Percentiles rank a stretch among this genome's conserved stretches.
Evolutionary conservation across 140 eudicot genomes (phyloP).

Genomic region (Cichorium intybus): DNA sequence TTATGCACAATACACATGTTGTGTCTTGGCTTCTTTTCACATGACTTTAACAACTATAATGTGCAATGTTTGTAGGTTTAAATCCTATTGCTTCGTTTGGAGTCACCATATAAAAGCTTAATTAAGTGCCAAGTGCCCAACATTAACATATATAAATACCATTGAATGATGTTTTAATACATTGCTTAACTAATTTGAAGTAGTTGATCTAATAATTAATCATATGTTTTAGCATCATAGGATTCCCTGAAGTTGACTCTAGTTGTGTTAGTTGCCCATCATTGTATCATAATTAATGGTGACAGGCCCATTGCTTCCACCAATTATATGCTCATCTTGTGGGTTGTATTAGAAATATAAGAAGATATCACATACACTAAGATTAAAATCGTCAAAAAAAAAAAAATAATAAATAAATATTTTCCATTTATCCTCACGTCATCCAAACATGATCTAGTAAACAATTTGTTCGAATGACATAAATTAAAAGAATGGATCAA

Average conservation of each 20-base stretch:
- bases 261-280: slow-evolving; percentile 28
- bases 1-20: slow-evolving; percentile 34
- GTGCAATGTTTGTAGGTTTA: slow-evolving; percentile 31
- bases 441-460: background rate
- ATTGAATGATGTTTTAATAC: slow-evolving; percentile 21
- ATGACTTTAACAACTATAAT: slow-evolving; percentile 25
- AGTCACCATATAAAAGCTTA: slow-evolving; percentile 10
- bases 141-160: slow-evolving; percentile 22
- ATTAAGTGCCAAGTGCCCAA: slow-evolving; percentile 13
- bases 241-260: slow-evolving; percentile 30
- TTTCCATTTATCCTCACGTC: background rate
- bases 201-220: slow-evolving; percentile 13
- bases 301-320: slow-evolving; percentile 8
- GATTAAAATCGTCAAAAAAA: background rate
- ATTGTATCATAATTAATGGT: slow-evolving; percentile 17
- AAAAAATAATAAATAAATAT: too few species aligned
- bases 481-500: background rate
- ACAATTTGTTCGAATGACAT: background rate
- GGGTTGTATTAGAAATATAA: background rate
- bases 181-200: slow-evolving; percentile 2
- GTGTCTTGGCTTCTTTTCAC: slow-evolving; percentile 33
- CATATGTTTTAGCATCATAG: slow-evolving; percentile 26
- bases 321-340: background rate
- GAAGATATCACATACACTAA: background rate
- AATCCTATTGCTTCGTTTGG: slow-evolving; percentile 22